Conservation (phyloP, 768 basidiomycete species). For the Mycena polygramma region DNA sequence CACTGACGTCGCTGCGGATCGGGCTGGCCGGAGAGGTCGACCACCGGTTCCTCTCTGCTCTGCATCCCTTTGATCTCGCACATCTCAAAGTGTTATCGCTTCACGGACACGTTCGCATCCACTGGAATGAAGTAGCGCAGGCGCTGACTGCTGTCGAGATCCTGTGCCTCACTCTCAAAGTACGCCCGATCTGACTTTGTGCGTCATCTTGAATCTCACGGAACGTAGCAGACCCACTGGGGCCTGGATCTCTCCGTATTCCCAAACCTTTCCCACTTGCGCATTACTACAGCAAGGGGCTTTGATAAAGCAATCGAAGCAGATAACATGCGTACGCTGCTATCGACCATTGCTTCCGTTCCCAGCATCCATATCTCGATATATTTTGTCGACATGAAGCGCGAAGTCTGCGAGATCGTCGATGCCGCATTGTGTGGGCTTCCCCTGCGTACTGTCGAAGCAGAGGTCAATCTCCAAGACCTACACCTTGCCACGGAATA, state of each 20-base stretch:
- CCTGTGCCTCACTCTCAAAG: neutral
- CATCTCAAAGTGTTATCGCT: neutral
- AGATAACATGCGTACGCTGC: no score
- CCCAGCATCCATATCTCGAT: no score
- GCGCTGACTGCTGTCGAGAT: neutral
- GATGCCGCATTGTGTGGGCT: neutral
- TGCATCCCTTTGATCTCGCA: neutral
- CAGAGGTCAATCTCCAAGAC: neutral
- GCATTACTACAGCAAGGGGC: no score
- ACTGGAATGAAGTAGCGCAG: neutral
- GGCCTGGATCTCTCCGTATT: neutral
- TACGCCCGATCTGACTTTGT: neutral
- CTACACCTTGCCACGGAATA: neutral
- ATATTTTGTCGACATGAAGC: no score
- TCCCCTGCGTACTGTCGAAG: neutral
- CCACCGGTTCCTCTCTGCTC: neutral
- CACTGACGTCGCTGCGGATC: neutral
- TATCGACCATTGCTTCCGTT: no score
- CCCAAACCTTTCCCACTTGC: no score
- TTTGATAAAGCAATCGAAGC: no score
- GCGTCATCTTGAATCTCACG: neutral
- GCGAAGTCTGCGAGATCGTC: no score
- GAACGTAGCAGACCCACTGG: neutral
- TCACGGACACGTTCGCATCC: neutral
- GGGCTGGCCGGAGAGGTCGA: neutral